Evolutionary conservation across 225 moss, liverwort and hornwort genomes (phyloP), one percentile per base, ranked within the genome.

Genomic region (Bryoerythrophyllum caledonicum): DNA sequence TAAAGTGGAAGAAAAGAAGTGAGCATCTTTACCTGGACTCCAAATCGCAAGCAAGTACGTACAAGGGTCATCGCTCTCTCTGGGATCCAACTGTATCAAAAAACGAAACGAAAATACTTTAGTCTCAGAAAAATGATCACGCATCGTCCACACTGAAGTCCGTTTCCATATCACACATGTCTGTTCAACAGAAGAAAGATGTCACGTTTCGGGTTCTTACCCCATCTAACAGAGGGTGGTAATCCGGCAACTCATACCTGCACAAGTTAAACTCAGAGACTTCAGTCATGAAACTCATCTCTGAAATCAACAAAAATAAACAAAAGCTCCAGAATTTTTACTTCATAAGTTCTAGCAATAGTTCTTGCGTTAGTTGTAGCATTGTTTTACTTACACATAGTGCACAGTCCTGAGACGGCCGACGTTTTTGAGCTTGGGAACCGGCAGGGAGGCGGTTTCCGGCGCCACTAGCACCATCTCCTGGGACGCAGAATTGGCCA

Each of bases 211-310:
- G 11, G 28, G 20, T n/a, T 79, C 83, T 59, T 77, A 93, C 95
- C 88, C 78, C 80, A 8, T 84, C 64, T 41, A 94, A 35, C 51
- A 96, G 82, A 46, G 92, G 92, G 74, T 96, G 96, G 58, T 71
- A 80, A 32, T 96, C 94, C 20, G 90, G 89, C 55, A 96, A 83
- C 77, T 94, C 96, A 72, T 96, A 96, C 63, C 96, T 96, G 86
- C 75, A 84, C 53, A 67, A 16, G 24, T 59, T 38, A 1, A 19
- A 34, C 17, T 27, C 24, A 70, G 3, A 20, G 10, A 52, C 16
- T 58, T 10, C 0, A 57, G 10, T 41, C 52, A 37, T 64, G 10
- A 38, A 6, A 26, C 38, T 6, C 1, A 8, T 43, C 28, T 14
- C 20, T 12, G 20, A 2, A 10, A 38, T 14, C 35, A 17, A 48